A percentile compares a stretch with the other conserved stretches of the same genome.
Conservation (phyloP, 1,284 basidiomycete species). For the Sporisorium iseilematis-ciliati region DNA sequence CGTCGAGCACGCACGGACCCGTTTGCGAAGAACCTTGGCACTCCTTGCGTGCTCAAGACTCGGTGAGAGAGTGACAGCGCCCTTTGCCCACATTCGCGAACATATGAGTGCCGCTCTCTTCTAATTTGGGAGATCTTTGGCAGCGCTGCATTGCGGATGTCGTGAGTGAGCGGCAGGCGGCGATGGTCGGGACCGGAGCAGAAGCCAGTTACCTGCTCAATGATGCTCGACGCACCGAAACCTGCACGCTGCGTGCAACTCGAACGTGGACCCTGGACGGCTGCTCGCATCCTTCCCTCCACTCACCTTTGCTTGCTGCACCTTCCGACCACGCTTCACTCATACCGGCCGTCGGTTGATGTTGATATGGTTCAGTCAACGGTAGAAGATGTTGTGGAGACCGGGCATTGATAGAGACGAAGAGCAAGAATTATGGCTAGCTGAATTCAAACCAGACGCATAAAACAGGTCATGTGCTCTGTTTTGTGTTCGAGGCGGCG, state of each 20-base stretch:
- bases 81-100: not conserved
- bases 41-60: too few species aligned
- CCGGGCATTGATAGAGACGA: too few species aligned
- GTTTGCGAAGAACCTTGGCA: too few species aligned
- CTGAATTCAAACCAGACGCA: not conserved
- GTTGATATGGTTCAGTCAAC: not conserved
- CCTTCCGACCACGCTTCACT: not conserved
- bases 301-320: not conserved
- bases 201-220: conserved; percentile 12
- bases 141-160: conserved; percentile 7
- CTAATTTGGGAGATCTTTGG: not conserved
- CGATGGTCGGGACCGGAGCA: conserved; percentile 9
- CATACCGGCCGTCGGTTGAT: not conserved
- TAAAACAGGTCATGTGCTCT: conserved; percentile 6
- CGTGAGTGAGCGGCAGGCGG: conserved; percentile 4
- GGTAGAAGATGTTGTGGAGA: not conserved
- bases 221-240: conserved; percentile 24
- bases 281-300: not conserved
- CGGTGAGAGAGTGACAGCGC: not conserved
- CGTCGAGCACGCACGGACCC: too few species aligned
- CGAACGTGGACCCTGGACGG: conserved; percentile 15
- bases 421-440: not conserved
- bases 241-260: conserved; percentile 24
- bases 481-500: not conserved
- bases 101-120: not conserved